These are phyloP conservation scores for Pisolithus sp. DNA, from an alignment of 768 basidiomycete genomes.

Conservation along the genomic window DNA sequence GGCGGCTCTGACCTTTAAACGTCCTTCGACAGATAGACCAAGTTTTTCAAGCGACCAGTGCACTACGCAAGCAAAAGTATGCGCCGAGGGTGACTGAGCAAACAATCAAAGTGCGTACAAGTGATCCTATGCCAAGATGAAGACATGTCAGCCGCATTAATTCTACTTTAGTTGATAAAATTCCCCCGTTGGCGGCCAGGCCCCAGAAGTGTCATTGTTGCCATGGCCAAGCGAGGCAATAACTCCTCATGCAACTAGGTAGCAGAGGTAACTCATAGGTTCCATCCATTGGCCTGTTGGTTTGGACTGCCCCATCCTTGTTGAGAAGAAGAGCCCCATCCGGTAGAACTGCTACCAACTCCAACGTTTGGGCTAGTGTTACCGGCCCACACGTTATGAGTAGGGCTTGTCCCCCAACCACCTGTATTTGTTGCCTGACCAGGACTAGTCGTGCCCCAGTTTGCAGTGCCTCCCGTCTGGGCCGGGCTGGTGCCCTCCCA, in stretches of 20 bases:
- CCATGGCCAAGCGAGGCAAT: background rate
- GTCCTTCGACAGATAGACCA: no score
- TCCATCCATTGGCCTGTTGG: slow-evolving; percentile 53
- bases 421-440: slow-evolving; percentile 19
- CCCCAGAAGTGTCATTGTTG: background rate
- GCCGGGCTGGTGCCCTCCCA: slow-evolving; percentile 24
- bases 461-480: slow-evolving; percentile 6
- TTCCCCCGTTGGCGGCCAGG: background rate
- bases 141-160: background rate
- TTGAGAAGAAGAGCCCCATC: slow-evolving; percentile 22
- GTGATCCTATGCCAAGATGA: no score
- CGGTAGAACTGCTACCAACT: slow-evolving; percentile 7
- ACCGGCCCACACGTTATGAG: slow-evolving; percentile 34
- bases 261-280: slow-evolving; percentile 16
- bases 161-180: background rate
- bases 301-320: slow-evolving; percentile 47
- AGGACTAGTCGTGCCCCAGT: slow-evolving; percentile 16
- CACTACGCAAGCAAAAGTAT: no score
- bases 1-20: no score
- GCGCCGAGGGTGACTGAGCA: no score
- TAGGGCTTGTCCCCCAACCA: slow-evolving; percentile 30
- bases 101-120: no score
- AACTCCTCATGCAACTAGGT: background rate
- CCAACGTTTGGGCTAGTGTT: slow-evolving; percentile 25
- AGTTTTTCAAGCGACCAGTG: no score